phyloP scores from a whole-genome alignment of 257 asterid species.

The Striga asiatica region DNA sequence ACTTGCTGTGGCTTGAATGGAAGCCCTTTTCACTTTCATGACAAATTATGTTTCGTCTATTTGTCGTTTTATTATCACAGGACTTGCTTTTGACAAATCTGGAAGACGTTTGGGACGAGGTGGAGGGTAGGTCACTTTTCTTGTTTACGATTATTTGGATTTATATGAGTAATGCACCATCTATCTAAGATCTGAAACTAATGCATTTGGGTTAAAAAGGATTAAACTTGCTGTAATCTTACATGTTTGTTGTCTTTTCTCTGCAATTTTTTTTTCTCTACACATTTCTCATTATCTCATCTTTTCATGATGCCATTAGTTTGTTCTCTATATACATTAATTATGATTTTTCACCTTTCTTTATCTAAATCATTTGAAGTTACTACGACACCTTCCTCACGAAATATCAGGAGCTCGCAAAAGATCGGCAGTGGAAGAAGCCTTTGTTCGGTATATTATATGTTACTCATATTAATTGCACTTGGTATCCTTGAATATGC shows the following conservation, averaged over 20 bases:
- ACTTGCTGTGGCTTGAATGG: not conserved
- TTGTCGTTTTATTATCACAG: constrained; percentile 20
- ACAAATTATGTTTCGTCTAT: not conserved
- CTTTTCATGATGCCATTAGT: not conserved
- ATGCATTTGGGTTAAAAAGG: not conserved
- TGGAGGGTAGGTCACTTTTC: constrained; percentile 67
- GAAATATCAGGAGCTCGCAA: constrained; percentile 57
- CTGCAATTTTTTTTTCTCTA: too few species aligned
- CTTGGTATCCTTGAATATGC: not conserved
- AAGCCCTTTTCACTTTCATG: constrained; percentile 2
- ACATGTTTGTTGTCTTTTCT: too few species aligned
- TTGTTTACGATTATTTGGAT: not conserved
- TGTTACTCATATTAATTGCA: not conserved
- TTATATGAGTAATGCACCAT: not conserved
- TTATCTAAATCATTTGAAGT: constrained; percentile 28
- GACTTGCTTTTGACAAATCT: constrained; percentile 88
- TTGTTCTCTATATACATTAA: not conserved
- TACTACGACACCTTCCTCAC: constrained; percentile 73
- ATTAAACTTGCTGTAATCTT: too few species aligned
- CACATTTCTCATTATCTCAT: not conserved
- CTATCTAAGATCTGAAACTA: not conserved
- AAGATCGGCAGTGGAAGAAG: constrained; percentile 66
- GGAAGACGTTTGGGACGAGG: constrained; percentile 97
- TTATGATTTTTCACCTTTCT: constrained; percentile 10
- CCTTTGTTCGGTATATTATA: constrained; percentile 51